Percentiles rank a stretch among this genome's conserved stretches.
Conservation (phyloP, 106 monocot species). For the Apostasia shenzhenica region DNA sequence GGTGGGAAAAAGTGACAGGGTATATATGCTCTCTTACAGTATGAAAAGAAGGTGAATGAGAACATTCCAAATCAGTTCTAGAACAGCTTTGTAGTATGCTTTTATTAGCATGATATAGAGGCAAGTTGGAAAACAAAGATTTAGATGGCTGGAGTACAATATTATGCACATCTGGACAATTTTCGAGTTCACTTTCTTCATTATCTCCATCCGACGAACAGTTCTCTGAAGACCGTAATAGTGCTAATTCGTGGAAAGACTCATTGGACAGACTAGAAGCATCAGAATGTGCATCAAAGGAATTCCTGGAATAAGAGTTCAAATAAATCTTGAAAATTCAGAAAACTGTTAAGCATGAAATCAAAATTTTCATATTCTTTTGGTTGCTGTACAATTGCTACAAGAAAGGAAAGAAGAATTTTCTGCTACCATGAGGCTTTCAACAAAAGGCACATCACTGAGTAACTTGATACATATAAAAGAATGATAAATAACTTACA, state of each 20-base stretch:
- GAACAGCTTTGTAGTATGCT: constrained; percentile 8
- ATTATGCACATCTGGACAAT: constrained; percentile 9
- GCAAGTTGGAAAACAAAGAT: constrained; percentile 21
- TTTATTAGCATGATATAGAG: constrained; percentile 15
- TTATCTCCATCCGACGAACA: constrained; percentile 41
- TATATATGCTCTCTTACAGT: constrained; percentile 3
- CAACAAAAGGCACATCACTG: too few relatives aligned
- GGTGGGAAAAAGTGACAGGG: background rate
- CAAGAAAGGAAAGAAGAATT: too few relatives aligned
- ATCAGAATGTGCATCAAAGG: constrained; percentile 32
- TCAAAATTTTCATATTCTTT: background rate
- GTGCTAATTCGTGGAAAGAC: constrained; percentile 30
- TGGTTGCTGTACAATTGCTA: too few relatives aligned
- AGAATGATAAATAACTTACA: constrained; percentile 20
- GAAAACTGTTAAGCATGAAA: background rate
- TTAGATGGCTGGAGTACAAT: constrained; percentile 11
- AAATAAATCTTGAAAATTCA: background rate
- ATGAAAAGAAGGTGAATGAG: constrained; percentile 6
- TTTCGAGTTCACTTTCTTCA: constrained; percentile 22
- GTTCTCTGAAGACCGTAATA: constrained; percentile 34
- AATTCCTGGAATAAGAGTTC: constrained; percentile 30
- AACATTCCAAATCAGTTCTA: constrained; percentile 16
- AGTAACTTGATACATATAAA: too few relatives aligned
- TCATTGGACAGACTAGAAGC: constrained; percentile 35
- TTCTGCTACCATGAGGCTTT: too few relatives aligned